Base-by-base conservation (phyloP, 306 rosid genomes). In the Glycine tomentella region DNA sequence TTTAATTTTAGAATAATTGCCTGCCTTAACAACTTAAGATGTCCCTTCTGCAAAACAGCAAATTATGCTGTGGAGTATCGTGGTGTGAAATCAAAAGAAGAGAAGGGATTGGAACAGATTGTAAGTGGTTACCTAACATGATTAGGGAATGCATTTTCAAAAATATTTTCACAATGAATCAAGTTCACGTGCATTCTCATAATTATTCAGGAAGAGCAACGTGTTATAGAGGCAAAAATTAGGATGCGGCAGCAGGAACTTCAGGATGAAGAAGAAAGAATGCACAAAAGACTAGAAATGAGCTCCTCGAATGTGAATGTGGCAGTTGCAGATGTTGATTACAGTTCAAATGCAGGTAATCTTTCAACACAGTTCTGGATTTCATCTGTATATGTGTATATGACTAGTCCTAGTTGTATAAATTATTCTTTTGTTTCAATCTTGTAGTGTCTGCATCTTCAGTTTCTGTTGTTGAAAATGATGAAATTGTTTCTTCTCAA, bases 11-110 rank as follows among this genome's bases (percentile, higher is more conserved):
- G 16, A 58, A 70, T 70, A 66, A 76, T 78, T 82, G 93, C 82
- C 73, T 84, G 6, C 77, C 94, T 90, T 93, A 88, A 93, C 93
- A 72, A 17, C 81, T 66, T 73, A 42, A 96, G 99, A 77, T 96
- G 99, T 75, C 99, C 99, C 72, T 96, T 90, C 81, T 96, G 99
- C 84, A 96, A 96, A 92, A 96, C 87, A 42, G 80, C 88, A 74
- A 93, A 96, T 84, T 96, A 96, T 82, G 99, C 98, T 34, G 99
- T 96, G 81, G 99, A 93, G 86, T 96, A 92, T 82, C 92, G 97
- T 49, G 99, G 99, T 55, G 91, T 89, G 69, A 96, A 96, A 88
- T 84, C 99, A 53, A 96, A 96, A 87, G 98, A 96, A 89, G 99
- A 96, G 84, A 96, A 92, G 85, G 93, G 93, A 48, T 81, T 81